A percentile compares a stretch with the other conserved stretches of the same genome.
These are phyloP conservation scores for Apiotrichum porosum DNA, from an alignment of 1,284 basidiomycete genomes.

Conservation along the genomic window DNA sequence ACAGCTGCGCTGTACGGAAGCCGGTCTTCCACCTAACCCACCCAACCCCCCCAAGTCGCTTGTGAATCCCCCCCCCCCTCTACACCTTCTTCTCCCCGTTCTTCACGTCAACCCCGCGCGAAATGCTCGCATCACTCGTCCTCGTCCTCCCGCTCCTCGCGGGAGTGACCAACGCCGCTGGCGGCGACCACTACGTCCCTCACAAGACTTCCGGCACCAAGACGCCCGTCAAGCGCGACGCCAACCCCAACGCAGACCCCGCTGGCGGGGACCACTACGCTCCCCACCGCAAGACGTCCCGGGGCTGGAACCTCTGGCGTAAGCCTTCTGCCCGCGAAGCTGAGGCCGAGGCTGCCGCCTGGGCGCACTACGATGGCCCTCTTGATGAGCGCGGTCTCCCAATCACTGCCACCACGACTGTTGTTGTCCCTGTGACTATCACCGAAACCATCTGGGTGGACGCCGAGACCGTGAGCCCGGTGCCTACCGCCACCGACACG, in stretches of 20 bases:
- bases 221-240: slow-evolving; percentile 1
- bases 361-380: not conserved
- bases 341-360: not conserved
- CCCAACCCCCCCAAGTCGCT: slow-evolving; percentile 3
- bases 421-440: slow-evolving; percentile 36
- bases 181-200: slow-evolving; percentile 17
- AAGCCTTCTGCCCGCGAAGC: no score
- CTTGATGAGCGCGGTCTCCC: slow-evolving; percentile 39
- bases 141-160: slow-evolving; percentile 17
- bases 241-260: not conserved
- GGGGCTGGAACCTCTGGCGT: no score
- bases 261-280: slow-evolving; percentile 15
- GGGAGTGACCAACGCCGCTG: slow-evolving; percentile 1
- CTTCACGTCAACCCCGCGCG: not conserved
- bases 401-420: slow-evolving; percentile 44
- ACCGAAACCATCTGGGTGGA: slow-evolving; percentile 44
- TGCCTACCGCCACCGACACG: slow-evolving; percentile 2
- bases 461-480: slow-evolving; percentile 2
- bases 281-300: not conserved
- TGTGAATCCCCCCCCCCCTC: not conserved
- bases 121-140: slow-evolving; percentile 10
- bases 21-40: slow-evolving; percentile 11
- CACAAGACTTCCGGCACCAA: slow-evolving; percentile 1
- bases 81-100: not conserved
- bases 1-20: slow-evolving; percentile 15